These are phyloP conservation scores for Tricholoma matsutake DNA, from an alignment of 768 basidiomycete genomes.

Conservation along the genomic window DNA sequence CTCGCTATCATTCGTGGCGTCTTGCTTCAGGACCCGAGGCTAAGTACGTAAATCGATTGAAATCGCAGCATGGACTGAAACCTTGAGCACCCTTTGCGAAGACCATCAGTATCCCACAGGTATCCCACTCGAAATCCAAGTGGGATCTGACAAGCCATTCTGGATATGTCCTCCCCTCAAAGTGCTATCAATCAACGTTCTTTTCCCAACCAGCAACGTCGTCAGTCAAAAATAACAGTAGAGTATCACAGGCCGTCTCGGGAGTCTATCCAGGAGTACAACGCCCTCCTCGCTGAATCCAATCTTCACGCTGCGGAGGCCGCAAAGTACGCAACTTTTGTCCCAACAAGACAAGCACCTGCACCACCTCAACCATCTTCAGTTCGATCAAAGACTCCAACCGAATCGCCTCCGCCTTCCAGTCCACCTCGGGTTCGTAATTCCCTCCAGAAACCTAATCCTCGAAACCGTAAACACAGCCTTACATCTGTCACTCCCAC, in stretches of 20 bases:
- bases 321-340: constrained; percentile 32
- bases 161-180: constrained; percentile 43
- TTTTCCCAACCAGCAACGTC: constrained; percentile 38
- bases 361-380: constrained; percentile 40
- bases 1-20: constrained; percentile 13
- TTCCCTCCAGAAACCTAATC: constrained; percentile 61
- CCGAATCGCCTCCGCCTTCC: constrained; percentile 36
- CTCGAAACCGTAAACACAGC: constrained; percentile 51
- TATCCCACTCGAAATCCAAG: neutral
- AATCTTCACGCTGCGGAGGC: constrained; percentile 55
- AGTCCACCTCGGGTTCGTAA: constrained; percentile 41
- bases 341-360: constrained; percentile 36
- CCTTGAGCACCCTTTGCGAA: neutral
- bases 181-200: constrained; percentile 48
- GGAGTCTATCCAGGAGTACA: constrained; percentile 75
- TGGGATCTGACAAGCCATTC: constrained; percentile 1
- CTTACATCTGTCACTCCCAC: constrained; percentile 36
- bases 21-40: constrained; percentile 2
- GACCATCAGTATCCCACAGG: neutral
- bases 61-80: constrained; percentile 1
- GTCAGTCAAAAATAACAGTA: constrained; percentile 64
- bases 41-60: constrained; percentile 9
- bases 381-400: constrained; percentile 44
- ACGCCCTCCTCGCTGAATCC: constrained; percentile 64
- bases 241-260: constrained; percentile 75